Evolutionary conservation across 2,329 filamentous ascomycete genomes (phyloP).

Genomic region (Cladosporium sp.): DNA sequence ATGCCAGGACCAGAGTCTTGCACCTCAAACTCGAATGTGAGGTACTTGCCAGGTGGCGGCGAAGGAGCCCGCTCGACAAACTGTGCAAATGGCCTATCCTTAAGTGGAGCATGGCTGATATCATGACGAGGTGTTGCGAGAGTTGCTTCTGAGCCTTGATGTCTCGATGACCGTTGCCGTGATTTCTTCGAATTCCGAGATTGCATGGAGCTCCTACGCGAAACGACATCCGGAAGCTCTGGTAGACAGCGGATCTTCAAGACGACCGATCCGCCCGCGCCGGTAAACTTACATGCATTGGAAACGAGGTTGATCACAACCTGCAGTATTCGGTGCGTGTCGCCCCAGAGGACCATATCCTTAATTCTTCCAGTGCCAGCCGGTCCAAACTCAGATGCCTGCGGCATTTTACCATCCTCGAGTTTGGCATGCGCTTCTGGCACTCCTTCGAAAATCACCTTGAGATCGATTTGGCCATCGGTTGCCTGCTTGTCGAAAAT

Average conservation of each 20-base stretch:
- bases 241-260: slow-evolving; percentile 74
- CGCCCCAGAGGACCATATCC: slow-evolving; percentile 89
- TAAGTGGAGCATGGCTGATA: background rate
- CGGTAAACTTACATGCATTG: slow-evolving; percentile 91
- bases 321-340: slow-evolving; percentile 86
- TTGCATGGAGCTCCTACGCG: slow-evolving; percentile 46
- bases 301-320: slow-evolving; percentile 93
- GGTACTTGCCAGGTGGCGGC: slow-evolving; percentile 64
- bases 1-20: slow-evolving; percentile 88
- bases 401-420: slow-evolving; percentile 4
- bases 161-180: slow-evolving; percentile 18
- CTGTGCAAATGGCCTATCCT: slow-evolving; percentile 34
- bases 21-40: slow-evolving; percentile 84
- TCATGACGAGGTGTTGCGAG: background rate
- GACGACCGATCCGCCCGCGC: slow-evolving; percentile 71
- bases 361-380: slow-evolving; percentile 64
- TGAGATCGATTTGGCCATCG: slow-evolving; percentile 74
- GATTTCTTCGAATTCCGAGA: slow-evolving; percentile 30
- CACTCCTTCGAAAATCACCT: slow-evolving; percentile 67
- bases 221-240: slow-evolving; percentile 53
- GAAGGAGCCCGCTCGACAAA: slow-evolving; percentile 41
- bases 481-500: slow-evolving; percentile 90
- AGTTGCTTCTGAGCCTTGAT: slow-evolving; percentile 19
- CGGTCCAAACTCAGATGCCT: slow-evolving; percentile 52
- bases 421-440: slow-evolving; percentile 10